Base-by-base conservation (phyloP, 2,329 filamentous ascomycete species). In the Colletotrichum tabaci region DNA sequence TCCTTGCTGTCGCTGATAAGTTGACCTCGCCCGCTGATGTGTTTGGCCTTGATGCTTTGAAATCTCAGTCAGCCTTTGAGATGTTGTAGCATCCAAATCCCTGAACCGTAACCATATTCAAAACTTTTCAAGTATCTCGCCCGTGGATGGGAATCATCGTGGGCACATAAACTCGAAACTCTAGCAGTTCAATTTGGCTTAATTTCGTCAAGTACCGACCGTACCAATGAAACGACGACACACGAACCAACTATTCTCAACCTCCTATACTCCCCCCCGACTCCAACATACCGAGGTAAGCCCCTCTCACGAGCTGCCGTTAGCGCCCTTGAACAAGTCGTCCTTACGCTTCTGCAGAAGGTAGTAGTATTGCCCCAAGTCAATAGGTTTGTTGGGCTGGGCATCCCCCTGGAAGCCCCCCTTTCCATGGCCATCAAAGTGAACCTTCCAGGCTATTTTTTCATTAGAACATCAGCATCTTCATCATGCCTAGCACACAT, bases 391-490 rank as follows among this genome's bases (percentile, higher is more conserved):
- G 35, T 70, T 68, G 1, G 64, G 49, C 52, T 57, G 23, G 2
- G 1, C n/a, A 9, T 81, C 77, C 0, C 81, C 81, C 64, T 80
- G 73, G 61, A 76, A 83, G 12, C 35, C 76, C 6, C 79, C 82
- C 74, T 77, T 77, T 56, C 79, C 82, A 42, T 80, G 80, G 0
- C 81, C 81, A 26, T 83, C 80, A 73, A 83, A 84, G 69, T 84
- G 82, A 50, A 84, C 74, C 62, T 81, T 81, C 79, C 79, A 81
- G 15, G 79, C 79, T 81, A 46, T 69, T 8, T 8, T n/a, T 30
- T 30, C 0, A 18, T 16, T 9, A 2, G 30, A 35, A 35, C 30
- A 9, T 82, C 30, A 82, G 77, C 26, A 73, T 61, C 21, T n/a
- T 6, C 13, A 10, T 13, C 8, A 23, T 47, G 2, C 8, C 13